Conservation (phyloP, 2,329 filamentous ascomycete species). For the Trichophyton equinum region DNA sequence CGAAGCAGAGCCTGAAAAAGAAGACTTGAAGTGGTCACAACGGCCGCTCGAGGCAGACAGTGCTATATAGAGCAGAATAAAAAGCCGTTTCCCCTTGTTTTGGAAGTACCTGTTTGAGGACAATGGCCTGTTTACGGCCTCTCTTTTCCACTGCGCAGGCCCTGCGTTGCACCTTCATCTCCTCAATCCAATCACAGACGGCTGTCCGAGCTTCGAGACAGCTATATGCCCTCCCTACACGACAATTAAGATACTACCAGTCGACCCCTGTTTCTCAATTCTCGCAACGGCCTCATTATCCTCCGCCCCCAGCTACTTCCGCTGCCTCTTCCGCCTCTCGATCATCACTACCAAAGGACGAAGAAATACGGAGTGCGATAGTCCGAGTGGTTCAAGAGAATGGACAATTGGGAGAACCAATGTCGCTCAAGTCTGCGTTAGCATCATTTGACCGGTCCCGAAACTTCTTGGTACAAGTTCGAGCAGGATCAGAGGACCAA, state of each 20-base stretch:
- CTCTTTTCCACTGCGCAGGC: slow-evolving; percentile 11
- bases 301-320: neutral
- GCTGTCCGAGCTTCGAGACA: neutral
- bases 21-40: too few relatives aligned
- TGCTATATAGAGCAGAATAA: neutral
- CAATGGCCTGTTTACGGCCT: slow-evolving; percentile 8
- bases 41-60: neutral
- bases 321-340: neutral
- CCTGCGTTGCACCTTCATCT: slow-evolving; percentile 9
- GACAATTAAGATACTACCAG: neutral
- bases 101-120: neutral
- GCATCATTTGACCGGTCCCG: slow-evolving; percentile 36
- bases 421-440: slow-evolving; percentile 26
- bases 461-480: slow-evolving; percentile 41
- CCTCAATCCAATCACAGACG: neutral
- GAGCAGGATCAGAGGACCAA: slow-evolving; percentile 19
- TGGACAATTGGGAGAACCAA: slow-evolving; percentile 21
- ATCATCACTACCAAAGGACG: neutral
- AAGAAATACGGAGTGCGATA: neutral
- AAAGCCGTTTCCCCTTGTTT: neutral
- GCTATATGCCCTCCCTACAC: neutral
- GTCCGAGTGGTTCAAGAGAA: slow-evolving; percentile 6
- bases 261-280: neutral
- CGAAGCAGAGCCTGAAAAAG: too few relatives aligned
- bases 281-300: neutral